Evolutionary conservation across 768 basidiomycete species (phyloP), one percentile per base, ranked within the genome.

Genomic region (Mycena pura): DNA sequence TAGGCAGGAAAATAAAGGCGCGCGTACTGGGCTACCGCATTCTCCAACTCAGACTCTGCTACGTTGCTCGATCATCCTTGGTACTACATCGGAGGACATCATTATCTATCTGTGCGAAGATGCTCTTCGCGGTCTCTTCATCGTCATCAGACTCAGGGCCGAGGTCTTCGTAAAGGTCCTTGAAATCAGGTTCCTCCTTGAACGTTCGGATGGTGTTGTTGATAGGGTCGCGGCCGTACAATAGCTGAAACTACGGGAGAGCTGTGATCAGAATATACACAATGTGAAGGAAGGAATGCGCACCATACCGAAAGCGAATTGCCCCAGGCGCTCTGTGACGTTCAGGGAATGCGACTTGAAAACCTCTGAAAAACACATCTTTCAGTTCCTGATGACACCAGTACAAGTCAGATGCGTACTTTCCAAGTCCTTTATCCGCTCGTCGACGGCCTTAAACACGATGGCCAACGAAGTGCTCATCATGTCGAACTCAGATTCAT

Each of bases 221-320:
- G 32, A 56, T 41, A 1, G 47, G 47, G 22, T 64, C 63, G 21
- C 47, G 63, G 39, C 55, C 55, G 19, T 53, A 48, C 2, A 29
- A 11, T 1, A 53, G 22, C 22, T 61, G 54, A 38, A 65, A 65
- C 63, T 64, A 34, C 1, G 21, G 5, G 2, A n/a, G 48, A 41
- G 32, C 51, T 6, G 46, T 31, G 3, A 6, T 28, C n/a, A 31
- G 13, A 28, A 39, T 5, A 11, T 3, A 11, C 50, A 43, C 8
- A 40, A 19, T 44, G 14, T 9, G 21, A 4, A 22, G 17, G 6
- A 17, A 19, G 22, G 25, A 19, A 31, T 40, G n/a, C 48, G 43
- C 28, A 65, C 63, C 64, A 65, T 65, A 22, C 64, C 64, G 19
- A 65, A 65, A 5, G 60, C 64, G 22, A 65, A 47, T 3, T 41